phyloP scores from a whole-genome alignment of 2,329 filamentous ascomycete species.

The Diaporthe nobilis region DNA sequence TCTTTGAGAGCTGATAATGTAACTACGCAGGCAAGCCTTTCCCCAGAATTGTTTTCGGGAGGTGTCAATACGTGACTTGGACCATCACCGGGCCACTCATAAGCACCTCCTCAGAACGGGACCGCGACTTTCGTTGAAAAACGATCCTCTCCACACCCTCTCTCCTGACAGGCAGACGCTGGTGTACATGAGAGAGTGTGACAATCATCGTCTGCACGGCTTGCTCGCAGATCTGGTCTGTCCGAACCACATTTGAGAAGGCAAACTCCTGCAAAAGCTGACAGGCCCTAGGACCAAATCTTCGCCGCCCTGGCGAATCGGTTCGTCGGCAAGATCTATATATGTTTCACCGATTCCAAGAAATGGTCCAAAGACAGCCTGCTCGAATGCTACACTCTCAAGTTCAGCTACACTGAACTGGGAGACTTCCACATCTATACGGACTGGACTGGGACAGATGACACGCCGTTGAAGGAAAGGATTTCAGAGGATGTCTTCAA shows the following conservation, averaged over 20 bases:
- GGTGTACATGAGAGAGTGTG: slow-evolving; percentile 19
- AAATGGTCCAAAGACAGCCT: slow-evolving; percentile 6
- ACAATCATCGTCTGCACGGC: slow-evolving; percentile 13
- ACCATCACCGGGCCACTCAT: neutral
- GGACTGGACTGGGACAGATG: slow-evolving; percentile 2
- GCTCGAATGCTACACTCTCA: slow-evolving; percentile 36
- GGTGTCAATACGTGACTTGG: neutral
- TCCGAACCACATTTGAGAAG: neutral
- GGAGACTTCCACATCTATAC: slow-evolving; percentile 19
- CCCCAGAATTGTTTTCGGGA: slow-evolving; percentile 30
- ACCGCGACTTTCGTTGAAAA: neutral
- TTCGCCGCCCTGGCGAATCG: slow-evolving; percentile 20
- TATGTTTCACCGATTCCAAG: slow-evolving; percentile 34
- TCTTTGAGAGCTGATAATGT: neutral
- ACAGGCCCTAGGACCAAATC: neutral
- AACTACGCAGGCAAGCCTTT: slow-evolving; percentile 2
- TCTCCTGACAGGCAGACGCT: neutral
- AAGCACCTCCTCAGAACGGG: slow-evolving; percentile 20
- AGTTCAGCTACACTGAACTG: slow-evolving; percentile 27
- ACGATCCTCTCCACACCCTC: neutral
- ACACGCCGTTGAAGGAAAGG: neutral
- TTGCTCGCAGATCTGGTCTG: slow-evolving; percentile 28
- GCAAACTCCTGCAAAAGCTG: neutral
- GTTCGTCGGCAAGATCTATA: slow-evolving; percentile 26
- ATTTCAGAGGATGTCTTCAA: neutral